Evolutionary conservation across 2,329 filamentous ascomycete genomes (phyloP).

Genomic region (Trichothecium roseum): DNA sequence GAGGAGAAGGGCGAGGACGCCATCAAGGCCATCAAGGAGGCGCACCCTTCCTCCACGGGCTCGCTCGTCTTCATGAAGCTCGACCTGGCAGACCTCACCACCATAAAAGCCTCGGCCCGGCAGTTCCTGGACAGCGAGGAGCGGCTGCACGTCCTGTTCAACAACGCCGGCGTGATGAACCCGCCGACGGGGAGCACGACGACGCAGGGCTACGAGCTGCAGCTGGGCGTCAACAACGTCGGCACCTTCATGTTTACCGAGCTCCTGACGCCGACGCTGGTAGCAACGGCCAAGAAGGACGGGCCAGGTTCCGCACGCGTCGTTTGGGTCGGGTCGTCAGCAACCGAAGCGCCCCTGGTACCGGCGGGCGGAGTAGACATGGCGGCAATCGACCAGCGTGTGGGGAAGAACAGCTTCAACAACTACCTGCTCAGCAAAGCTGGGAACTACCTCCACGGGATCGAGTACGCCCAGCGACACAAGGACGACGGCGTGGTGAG

Average conservation of each 20-base stretch:
- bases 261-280: slow-evolving; percentile 20
- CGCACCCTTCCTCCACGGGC: slow-evolving; percentile 19
- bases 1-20: slow-evolving; percentile 25
- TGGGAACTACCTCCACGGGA: slow-evolving; percentile 12
- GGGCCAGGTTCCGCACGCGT: slow-evolving; percentile 17
- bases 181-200: slow-evolving; percentile 24
- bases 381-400: slow-evolving; percentile 12
- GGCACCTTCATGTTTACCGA: slow-evolving; percentile 27
- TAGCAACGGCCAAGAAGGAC: slow-evolving; percentile 15
- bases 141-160: slow-evolving; percentile 23
- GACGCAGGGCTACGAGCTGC: slow-evolving; percentile 26
- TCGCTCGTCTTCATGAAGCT: slow-evolving; percentile 27
- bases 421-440: slow-evolving; percentile 16
- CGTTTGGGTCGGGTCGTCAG: slow-evolving; percentile 16
- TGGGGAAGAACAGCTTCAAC: slow-evolving; percentile 5
- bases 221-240: slow-evolving; percentile 27
- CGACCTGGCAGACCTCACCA: slow-evolving; percentile 23
- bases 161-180: slow-evolving; percentile 31
- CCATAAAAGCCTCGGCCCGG: slow-evolving; percentile 16
- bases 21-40: slow-evolving; percentile 26
- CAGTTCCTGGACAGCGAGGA: slow-evolving; percentile 12
- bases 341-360: slow-evolving; percentile 8
- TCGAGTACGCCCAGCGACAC: slow-evolving; percentile 14
- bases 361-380: slow-evolving; percentile 10
- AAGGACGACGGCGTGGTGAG: slow-evolving; percentile 19